Conservation (phyloP, 169 alveolate species). For the Plasmodium coatneyi region DNA sequence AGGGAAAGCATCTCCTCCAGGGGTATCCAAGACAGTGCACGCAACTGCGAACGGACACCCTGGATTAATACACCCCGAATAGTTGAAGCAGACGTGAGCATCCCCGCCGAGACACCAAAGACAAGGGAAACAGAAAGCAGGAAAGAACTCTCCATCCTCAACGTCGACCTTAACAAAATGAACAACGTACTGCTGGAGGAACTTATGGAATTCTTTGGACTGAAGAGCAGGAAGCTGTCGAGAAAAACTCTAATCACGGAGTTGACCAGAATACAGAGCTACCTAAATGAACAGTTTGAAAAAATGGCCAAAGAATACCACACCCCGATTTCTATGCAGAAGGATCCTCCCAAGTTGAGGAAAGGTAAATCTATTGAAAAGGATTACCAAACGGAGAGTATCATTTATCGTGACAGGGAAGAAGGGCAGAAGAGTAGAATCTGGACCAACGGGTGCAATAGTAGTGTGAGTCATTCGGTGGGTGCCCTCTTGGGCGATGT, state of each 20-base stretch:
- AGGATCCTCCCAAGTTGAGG: neutral
- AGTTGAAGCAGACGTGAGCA: neutral
- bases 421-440: neutral
- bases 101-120: neutral
- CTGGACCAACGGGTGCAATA: neutral
- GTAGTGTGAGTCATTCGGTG: neutral
- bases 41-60: neutral
- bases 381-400: neutral
- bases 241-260: constrained; percentile 46
- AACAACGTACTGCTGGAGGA: constrained; percentile 41
- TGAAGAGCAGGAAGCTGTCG: constrained; percentile 30
- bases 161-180: constrained; percentile 31
- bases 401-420: neutral
- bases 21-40: neutral
- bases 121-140: neutral
- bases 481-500: neutral
- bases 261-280: constrained; percentile 37
- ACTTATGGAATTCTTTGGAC: constrained; percentile 51
- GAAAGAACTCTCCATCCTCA: constrained; percentile 36
- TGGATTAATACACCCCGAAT: neutral
- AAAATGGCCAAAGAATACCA: neutral
- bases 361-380: neutral
- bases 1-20: neutral
- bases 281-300: constrained; percentile 7
- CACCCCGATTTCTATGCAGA: neutral